These are phyloP conservation scores for Fagopyrum esculentum DNA, from an alignment of 148 eudicot genomes.

Conservation along the genomic window DNA sequence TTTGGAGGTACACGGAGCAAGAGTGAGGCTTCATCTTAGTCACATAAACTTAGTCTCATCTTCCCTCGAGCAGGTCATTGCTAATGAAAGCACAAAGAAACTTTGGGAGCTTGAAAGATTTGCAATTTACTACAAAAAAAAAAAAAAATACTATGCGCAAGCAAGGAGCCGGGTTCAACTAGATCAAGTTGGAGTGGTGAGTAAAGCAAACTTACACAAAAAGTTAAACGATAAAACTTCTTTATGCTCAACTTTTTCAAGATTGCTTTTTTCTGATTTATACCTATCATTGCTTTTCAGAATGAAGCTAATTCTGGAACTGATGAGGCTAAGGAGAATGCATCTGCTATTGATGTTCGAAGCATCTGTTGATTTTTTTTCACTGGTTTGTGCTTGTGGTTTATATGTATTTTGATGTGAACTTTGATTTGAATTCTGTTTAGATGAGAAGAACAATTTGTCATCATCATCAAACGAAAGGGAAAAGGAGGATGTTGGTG, in stretches of 20 bases:
- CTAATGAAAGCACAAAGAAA: slow-evolving; percentile 53
- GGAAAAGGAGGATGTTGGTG: background rate
- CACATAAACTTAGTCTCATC: no score
- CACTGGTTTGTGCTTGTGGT: background rate
- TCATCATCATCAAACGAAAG: background rate
- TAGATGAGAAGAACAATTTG: background rate
- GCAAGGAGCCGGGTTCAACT: slow-evolving; percentile 54
- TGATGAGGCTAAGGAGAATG: background rate
- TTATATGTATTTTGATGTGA: background rate
- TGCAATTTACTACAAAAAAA: slow-evolving; percentile 65
- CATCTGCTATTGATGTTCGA: background rate
- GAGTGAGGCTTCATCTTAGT: no score
- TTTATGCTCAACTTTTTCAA: background rate
- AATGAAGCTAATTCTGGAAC: background rate
- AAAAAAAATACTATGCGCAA: slow-evolving; percentile 38
- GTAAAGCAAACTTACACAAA: slow-evolving; percentile 27
- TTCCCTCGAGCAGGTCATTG: background rate
- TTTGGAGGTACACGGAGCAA: no score
- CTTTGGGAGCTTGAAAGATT: slow-evolving; percentile 99
- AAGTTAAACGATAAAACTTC: slow-evolving; percentile 27
- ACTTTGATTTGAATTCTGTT: background rate
- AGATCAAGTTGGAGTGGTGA: slow-evolving; percentile 29
- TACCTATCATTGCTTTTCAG: background rate
- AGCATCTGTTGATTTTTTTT: background rate
- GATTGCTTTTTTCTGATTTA: background rate